Base-by-base conservation (phyloP, 345 rosid genomes). In the Mallotus nudiflorus region DNA sequence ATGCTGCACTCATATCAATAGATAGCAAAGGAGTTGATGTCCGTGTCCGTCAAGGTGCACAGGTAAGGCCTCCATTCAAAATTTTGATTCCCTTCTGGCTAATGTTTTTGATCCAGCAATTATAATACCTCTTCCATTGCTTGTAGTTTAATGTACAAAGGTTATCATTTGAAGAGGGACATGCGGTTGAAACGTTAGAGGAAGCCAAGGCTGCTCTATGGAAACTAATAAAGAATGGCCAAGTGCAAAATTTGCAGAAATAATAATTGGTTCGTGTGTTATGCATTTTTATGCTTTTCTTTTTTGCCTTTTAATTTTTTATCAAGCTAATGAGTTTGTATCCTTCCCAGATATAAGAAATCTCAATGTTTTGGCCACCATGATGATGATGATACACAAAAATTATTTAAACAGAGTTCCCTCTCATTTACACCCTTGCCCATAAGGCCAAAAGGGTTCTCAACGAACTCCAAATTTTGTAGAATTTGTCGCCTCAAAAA, bases 21-120 rank as follows among this genome's bases (percentile, higher is more conserved):
- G 99, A 95, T 73, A 92, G 99, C 82, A 95, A 89, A 82, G 99
- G 99, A 58, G 84, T 81, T 8, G 97, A 95, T 78, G 73, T 95
- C 42, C 82, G 99, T 24, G 96, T 95, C 55, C 98, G 98, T 49
- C 98, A 90, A 80, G 98, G 99, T 40, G 97, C 97, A 72, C 94
- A 94, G 95, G 98, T 94, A 84, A 60, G 11, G 6, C 28, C 19
- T 52, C n/a, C 9, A 16, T 15, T 12, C 49, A 40, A 14, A 20
- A 22, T 6, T 27, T 13, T n/a, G 11, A 9, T 10, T 58, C 20
- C 37, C 33, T 44, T 7, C 20, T 40, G 50, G 37, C 13, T 12
- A 19, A 13, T n/a, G 16, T 49, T 37, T 27, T 28, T 7, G 15
- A 28, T 25, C 24, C 20, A 24, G 19, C 10, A 6, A 28, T 48